Percentiles rank a stretch among this genome's conserved stretches.
Conservation (phyloP, 768 basidiomycete species). For the Amylocystis lapponica region DNA sequence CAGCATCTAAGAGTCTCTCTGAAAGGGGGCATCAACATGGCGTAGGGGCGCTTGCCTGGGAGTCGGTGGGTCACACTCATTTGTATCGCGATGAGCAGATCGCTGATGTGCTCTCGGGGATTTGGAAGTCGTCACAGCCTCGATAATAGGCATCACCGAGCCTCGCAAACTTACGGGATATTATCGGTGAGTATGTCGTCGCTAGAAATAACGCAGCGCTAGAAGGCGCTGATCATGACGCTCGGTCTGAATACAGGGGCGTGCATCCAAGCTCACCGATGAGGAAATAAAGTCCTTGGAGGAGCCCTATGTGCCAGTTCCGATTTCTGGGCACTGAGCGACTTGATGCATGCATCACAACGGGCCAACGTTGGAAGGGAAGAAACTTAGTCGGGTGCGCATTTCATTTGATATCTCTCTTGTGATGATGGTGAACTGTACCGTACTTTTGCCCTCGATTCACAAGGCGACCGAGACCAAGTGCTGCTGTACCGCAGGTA, state of each 20-base stretch:
- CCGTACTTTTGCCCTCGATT: no score
- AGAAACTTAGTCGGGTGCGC: no score
- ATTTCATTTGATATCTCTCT: no score
- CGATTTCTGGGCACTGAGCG: conserved; percentile 39
- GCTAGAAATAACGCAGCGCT: conserved; percentile 22
- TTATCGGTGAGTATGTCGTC: conserved; percentile 19
- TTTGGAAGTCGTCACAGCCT: conserved; percentile 10
- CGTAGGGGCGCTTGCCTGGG: conserved; percentile 24
- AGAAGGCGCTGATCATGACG: no score
- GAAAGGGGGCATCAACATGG: conserved; percentile 28
- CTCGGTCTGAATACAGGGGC: neutral
- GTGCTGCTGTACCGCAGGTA: no score
- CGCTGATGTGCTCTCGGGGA: neutral
- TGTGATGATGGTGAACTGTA: no score
- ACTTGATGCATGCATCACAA: neutral
- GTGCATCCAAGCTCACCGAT: conserved; percentile 6
- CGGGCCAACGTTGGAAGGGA: no score
- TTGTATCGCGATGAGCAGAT: neutral
- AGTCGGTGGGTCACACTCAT: conserved; percentile 1
- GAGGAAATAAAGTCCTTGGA: conserved; percentile 51
- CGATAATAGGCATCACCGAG: conserved; percentile 29
- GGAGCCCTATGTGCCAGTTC: conserved; percentile 43
- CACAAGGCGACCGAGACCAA: no score
- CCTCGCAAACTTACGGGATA: conserved; percentile 31
- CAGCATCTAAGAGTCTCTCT: conserved; percentile 36